Evolutionary conservation across 306 rosid species (phyloP), one percentile per base, ranked within the genome.

Genomic region (Trifolium pratense): DNA sequence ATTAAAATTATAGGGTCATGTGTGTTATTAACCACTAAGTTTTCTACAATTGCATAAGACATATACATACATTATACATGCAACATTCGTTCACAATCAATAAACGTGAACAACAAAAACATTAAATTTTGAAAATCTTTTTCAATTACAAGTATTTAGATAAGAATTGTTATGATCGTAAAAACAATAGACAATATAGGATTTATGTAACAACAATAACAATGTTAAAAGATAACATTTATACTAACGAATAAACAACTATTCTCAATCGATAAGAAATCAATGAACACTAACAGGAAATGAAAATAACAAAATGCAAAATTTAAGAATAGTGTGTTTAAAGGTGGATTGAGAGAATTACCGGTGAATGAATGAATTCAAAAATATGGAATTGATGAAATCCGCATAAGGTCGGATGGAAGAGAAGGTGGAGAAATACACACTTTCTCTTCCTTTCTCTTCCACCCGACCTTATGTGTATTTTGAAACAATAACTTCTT

Each of bases 311-410:
- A 15, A 7, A 36, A 53, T 8, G 65, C 5, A 72, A 56, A 34
- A 66, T 46, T 15, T 6, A 73, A 34, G 15, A 67, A 70, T 48
- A 46, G 25, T 17, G 49, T 1, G 16, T 51, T 6, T 12, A 20
- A 39, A 26, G 3, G 14, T 65, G 59, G 40, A 64, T 15, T 21
- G 39, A 66, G 18, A 71, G 26, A 70, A 70, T 32, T 80, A 68
- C 69, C 36, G 17, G 53, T 12, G 69, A 75, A 55, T 75, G 63
- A 36, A 55, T 56, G 74, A 75, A 69, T 80, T 45, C 73, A 66
- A 78, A 26, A 9, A 73, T 52, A 10, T 51, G 61, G 23, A 49
- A 62, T 64, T 53, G 61, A 74, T 53, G 61, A 74, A 80, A 69
- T 57, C 53, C 23, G n/a, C 53, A 74, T 66, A 51, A 55, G 3